Evolutionary conservation across 2,329 filamentous ascomycete species (phyloP).

Genomic region (Fusarium newnesense): DNA sequence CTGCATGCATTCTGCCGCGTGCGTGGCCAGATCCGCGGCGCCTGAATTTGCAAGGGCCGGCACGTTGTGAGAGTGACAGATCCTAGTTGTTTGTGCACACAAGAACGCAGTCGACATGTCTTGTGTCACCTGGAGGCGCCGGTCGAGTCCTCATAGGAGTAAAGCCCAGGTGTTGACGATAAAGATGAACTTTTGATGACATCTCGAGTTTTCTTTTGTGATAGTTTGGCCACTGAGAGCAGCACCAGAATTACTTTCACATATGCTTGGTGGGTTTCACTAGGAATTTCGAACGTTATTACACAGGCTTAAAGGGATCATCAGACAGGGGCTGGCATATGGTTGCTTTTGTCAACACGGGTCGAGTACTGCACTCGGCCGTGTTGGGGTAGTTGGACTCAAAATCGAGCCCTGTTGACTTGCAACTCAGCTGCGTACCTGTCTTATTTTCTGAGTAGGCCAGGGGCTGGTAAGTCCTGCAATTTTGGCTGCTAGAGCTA

Average conservation of each 20-base stretch:
- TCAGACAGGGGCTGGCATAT: neutral
- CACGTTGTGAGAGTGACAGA: neutral
- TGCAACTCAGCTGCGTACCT: neutral
- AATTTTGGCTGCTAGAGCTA: neutral
- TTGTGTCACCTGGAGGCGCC: constrained; percentile 10
- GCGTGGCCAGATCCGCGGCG: constrained; percentile 30
- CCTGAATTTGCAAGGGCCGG: constrained; percentile 7
- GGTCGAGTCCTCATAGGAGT: neutral
- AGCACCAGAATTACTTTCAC: neutral
- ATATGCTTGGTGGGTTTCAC: neutral
- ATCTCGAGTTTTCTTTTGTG: neutral
- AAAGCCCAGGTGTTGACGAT: neutral
- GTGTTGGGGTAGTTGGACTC: neutral
- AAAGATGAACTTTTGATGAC: neutral
- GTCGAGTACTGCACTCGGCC: constrained; percentile 1
- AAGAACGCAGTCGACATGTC: neutral
- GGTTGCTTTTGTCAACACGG: neutral
- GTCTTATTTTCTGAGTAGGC: neutral
- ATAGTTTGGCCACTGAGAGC: neutral
- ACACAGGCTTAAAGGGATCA: neutral
- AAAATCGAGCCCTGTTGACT: constrained; percentile 6
- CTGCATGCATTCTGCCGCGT: constrained; percentile 27
- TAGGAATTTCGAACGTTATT: neutral
- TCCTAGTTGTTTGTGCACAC: constrained; percentile 24
- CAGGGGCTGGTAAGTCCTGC: neutral